A percentile compares a stretch with the other conserved stretches of the same genome.
Conservation (phyloP, 306 rosid genomes). For the Canavalia gladiata region DNA sequence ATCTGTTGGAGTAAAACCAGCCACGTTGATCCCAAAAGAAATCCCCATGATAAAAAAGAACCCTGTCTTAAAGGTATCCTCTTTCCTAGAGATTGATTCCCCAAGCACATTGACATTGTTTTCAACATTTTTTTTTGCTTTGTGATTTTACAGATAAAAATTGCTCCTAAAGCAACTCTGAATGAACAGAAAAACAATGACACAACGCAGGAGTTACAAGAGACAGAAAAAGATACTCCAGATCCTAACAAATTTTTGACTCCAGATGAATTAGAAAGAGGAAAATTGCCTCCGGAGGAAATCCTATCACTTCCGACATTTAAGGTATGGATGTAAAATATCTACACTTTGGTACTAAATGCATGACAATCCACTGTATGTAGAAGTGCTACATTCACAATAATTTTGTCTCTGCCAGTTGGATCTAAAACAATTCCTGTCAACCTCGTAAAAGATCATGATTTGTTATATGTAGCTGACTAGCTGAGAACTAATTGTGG, state of each 20-base stretch:
- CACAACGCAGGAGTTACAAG: constrained; percentile 57
- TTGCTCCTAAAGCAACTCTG: constrained; percentile 66
- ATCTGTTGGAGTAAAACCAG: constrained; percentile 86
- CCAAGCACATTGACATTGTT: constrained; percentile 29
- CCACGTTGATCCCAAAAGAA: constrained; percentile 88
- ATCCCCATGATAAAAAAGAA: constrained; percentile 85
- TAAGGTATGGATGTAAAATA: constrained; percentile 67
- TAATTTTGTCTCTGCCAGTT: background rate
- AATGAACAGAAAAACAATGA: constrained; percentile 63
- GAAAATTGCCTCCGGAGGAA: constrained; percentile 89
- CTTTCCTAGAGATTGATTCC: constrained; percentile 46
- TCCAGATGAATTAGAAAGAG: constrained; percentile 75
- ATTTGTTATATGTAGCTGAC: constrained; percentile 11
- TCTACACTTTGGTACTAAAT: background rate
- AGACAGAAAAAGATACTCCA: constrained; percentile 61
- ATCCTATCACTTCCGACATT: constrained; percentile 94
- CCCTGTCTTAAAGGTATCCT: constrained; percentile 71
- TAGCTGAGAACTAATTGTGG: background rate
- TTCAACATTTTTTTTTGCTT: constrained; percentile 39
- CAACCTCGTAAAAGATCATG: background rate
- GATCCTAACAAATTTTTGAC: constrained; percentile 67
- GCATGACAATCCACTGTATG: constrained; percentile 15
- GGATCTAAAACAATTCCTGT: constrained; percentile 3
- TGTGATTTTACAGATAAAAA: constrained; percentile 70
- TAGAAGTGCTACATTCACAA: background rate